Evolutionary conservation across 441 rosid species (phyloP).

Genomic region (Pelargonium fulgidum): DNA sequence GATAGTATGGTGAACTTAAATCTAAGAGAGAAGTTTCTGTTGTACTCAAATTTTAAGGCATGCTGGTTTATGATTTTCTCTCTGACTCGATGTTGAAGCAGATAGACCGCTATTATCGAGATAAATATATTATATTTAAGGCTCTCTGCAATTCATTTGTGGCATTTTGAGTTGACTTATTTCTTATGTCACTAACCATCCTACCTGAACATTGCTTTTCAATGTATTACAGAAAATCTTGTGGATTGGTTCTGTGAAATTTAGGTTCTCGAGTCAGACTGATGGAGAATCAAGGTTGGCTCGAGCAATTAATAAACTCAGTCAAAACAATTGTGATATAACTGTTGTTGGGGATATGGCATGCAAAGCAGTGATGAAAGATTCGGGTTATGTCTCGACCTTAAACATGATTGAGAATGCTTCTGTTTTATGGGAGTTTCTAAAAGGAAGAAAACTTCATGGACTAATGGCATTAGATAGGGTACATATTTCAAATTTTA

Average conservation of each 20-base stretch:
- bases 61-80: neutral
- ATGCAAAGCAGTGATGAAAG: slow-evolving; percentile 32
- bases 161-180: slow-evolving; percentile 3
- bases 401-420: slow-evolving; percentile 38
- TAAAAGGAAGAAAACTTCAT: slow-evolving; percentile 59
- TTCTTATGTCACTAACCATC: slow-evolving; percentile 16
- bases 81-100: neutral
- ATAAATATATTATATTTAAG: too few species aligned
- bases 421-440: slow-evolving; percentile 59
- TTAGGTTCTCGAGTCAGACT: slow-evolving; percentile 30
- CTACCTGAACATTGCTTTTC: slow-evolving; percentile 16
- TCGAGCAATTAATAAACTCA: slow-evolving; percentile 30
- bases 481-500: slow-evolving; percentile 30
- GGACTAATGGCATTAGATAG: slow-evolving; percentile 62
- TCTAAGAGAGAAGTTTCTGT: neutral
- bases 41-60: neutral
- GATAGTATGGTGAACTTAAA: slow-evolving; percentile 3
- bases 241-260: slow-evolving; percentile 62
- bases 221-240: slow-evolving; percentile 40
- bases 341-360: slow-evolving; percentile 47
- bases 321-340: slow-evolving; percentile 33
- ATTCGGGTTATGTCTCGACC: slow-evolving; percentile 26
- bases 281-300: slow-evolving; percentile 41
- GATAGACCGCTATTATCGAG: neutral
- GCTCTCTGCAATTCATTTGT: neutral